These are phyloP conservation scores for Macrophomina tecta DNA, from an alignment of 2,329 filamentous ascomycete species.

Conservation along the genomic window DNA sequence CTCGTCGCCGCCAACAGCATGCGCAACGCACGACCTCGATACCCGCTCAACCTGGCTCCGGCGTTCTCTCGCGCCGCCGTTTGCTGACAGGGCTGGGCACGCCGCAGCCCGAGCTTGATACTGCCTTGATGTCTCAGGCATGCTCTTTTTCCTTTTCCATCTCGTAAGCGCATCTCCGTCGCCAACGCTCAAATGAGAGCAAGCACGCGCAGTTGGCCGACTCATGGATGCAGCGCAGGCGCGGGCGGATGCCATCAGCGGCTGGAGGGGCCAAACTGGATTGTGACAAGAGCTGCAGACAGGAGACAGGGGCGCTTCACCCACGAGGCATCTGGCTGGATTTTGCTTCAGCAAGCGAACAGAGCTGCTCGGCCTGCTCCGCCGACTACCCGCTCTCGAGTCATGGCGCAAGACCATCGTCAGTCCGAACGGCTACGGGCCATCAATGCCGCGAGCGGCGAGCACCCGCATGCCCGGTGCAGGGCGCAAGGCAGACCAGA, in stretches of 20 bases:
- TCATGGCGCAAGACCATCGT: slow-evolving; percentile 16
- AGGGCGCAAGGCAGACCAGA: slow-evolving; percentile 26
- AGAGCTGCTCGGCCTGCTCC: slow-evolving; percentile 14
- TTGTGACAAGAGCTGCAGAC: slow-evolving; percentile 17
- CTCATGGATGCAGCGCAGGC: slow-evolving; percentile 10
- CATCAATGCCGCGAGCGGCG: slow-evolving; percentile 24
- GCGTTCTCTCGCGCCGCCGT: slow-evolving; percentile 16
- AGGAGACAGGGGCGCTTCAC: slow-evolving; percentile 19
- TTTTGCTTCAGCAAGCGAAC: slow-evolving; percentile 19
- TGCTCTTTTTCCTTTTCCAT: slow-evolving; percentile 1
- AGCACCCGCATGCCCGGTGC: slow-evolving; percentile 25
- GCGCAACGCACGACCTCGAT: slow-evolving; percentile 21
- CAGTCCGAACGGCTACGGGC: slow-evolving; percentile 14
- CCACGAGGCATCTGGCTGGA: slow-evolving; percentile 14
- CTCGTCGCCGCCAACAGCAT: not conserved
- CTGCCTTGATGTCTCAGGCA: slow-evolving; percentile 21
- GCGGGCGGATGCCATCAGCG: slow-evolving; percentile 21
- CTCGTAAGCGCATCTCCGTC: slow-evolving; percentile 17
- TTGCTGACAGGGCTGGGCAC: not conserved
- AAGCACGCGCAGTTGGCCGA: slow-evolving; percentile 15
- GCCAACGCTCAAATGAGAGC: slow-evolving; percentile 15
- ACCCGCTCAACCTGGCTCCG: slow-evolving; percentile 17
- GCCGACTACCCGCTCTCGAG: slow-evolving; percentile 20
- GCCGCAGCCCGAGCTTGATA: slow-evolving; percentile 16
- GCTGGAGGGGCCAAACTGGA: slow-evolving; percentile 6